Conservation (phyloP, 306 rosid genomes). For the Dalbergia cochinchinensis region DNA sequence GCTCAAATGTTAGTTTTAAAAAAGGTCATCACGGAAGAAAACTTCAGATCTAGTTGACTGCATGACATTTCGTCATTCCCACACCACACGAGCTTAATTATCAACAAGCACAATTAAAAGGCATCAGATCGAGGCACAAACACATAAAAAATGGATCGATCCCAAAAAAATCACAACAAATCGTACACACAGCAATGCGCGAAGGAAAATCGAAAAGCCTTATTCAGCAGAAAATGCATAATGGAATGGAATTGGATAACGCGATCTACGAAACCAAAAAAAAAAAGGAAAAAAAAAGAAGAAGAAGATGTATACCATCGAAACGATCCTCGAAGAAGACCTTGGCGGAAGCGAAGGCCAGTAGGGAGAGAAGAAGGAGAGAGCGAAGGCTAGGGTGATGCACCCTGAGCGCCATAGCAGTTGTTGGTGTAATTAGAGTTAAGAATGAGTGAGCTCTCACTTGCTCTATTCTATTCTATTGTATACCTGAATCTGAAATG, state of each 20-base stretch:
- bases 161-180: constrained; percentile 25
- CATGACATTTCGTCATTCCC: constrained; percentile 26
- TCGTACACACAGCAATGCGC: constrained; percentile 14
- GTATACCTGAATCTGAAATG: no score
- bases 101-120: neutral
- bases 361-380: constrained; percentile 66
- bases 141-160: constrained; percentile 35
- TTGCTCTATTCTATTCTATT: no score
- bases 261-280: constrained; percentile 35
- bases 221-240: constrained; percentile 37
- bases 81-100: neutral
- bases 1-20: no score
- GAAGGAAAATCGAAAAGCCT: neutral
- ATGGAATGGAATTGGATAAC: neutral
- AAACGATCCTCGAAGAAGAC: constrained; percentile 95
- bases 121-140: constrained; percentile 55
- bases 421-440: neutral
- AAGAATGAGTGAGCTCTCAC: constrained; percentile 35
- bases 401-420: constrained; percentile 78
- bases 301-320: constrained; percentile 60
- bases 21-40: neutral
- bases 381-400: constrained; percentile 69
- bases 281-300: constrained; percentile 13
- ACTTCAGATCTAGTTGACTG: constrained; percentile 57
- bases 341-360: constrained; percentile 77